phyloP scores from a whole-genome alignment of 129 eudicot species.

The Pittosporum tobira region DNA sequence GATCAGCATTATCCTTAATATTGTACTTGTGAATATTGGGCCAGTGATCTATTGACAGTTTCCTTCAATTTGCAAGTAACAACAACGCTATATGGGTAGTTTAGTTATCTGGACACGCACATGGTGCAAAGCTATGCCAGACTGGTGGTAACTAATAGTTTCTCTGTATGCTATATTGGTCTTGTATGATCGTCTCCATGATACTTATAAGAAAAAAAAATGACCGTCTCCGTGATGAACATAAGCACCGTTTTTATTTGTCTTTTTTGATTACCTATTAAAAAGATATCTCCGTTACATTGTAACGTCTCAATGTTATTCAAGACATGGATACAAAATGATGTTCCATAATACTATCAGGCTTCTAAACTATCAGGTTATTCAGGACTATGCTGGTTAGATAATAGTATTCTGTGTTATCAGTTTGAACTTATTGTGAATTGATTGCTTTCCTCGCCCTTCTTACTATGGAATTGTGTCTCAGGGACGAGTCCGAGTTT shows the following conservation, averaged over 20 bases:
- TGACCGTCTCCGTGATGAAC: no score
- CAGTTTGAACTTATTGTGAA: neutral
- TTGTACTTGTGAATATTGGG: neutral
- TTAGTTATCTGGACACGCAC: neutral
- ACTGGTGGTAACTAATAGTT: neutral
- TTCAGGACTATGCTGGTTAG: no score
- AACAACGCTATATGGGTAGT: neutral
- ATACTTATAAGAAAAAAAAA: no score
- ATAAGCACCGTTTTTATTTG: no score
- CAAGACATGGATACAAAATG: no score
- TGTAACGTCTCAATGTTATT: neutral
- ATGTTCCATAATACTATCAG: no score
- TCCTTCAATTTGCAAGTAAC: no score
- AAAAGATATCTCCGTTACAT: no score
- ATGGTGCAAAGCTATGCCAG: neutral
- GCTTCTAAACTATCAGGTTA: no score
- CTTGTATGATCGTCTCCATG: no score
- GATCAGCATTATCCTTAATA: neutral
- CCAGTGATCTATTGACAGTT: neutral
- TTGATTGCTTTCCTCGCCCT: neutral
- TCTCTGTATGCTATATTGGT: no score
- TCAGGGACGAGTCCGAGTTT: constrained; percentile 83
- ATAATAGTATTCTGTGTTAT: neutral
- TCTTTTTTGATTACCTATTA: neutral
- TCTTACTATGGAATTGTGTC: constrained; percentile 6